Conservation (phyloP, 441 rosid species). For the Cnidoscolus chayamansa region DNA sequence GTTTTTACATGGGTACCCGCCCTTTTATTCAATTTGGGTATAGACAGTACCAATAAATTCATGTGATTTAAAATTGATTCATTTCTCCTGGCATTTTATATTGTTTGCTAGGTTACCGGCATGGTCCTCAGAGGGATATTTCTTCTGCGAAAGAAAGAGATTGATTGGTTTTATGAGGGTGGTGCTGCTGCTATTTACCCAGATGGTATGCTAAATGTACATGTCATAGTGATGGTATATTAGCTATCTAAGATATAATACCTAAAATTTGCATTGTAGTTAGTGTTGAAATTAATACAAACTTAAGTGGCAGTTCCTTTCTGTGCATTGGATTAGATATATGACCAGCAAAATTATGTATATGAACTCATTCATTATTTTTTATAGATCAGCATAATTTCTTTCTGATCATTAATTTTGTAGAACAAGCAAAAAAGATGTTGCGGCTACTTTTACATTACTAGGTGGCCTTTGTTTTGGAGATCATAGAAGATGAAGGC, state of each 20-base stretch:
- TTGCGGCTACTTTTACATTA: not conserved
- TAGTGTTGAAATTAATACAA: not conserved
- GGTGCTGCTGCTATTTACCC: slow-evolving; percentile 95
- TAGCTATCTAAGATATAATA: not conserved
- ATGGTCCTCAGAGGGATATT: slow-evolving; percentile 90
- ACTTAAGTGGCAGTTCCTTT: not conserved
- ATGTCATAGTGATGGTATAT: slow-evolving; percentile 10
- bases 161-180: slow-evolving; percentile 95
- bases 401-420: not conserved
- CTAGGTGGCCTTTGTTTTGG: not conserved
- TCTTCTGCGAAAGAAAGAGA: slow-evolving; percentile 87
- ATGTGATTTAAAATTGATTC: slow-evolving; percentile 12
- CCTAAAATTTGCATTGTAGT: not conserved
- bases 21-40: too few relatives aligned
- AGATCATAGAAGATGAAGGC: not conserved
- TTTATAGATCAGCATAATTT: not conserved
- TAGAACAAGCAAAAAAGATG: not conserved
- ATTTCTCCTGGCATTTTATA: slow-evolving; percentile 8
- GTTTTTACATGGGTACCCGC: too few relatives aligned
- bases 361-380: not conserved
- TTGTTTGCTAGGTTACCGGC: slow-evolving; percentile 64
- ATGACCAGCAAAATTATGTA: not conserved
- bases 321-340: not conserved
- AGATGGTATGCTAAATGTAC: slow-evolving; percentile 56
- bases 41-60: not conserved